Base-by-base conservation (phyloP, 208 protist species). In the Acanthamoeba culbertsoni region DNA sequence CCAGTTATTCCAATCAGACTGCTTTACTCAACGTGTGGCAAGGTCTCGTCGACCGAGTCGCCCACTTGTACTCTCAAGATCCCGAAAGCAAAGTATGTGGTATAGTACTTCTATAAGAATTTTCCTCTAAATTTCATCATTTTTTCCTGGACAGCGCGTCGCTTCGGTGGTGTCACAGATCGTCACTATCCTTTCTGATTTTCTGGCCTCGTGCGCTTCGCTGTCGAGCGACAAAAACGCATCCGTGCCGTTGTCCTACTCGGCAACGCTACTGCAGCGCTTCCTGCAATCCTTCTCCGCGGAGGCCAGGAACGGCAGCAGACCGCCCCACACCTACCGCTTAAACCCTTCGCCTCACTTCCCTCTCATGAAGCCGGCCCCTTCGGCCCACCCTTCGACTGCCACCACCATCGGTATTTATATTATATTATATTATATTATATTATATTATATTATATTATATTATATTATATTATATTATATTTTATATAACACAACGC, bases 221-320 rank as follows among this genome's bases (percentile, higher is more conserved):
- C 23, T 75, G 28, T 75, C 35, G 35, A 20, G 63, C 33, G 35
- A 75, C 31, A 75, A 75, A 35, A 35, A 75, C 33, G 63, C 63
- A 23, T n/a, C 63, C 1, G 1, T 79, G 40, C 68, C 68, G 68
- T 40, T 79, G 68, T 33, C 35, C 68, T 79, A 79, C 37, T 33
- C 37, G n/a, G 23, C 68, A 28, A 12, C 37, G 1, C 8, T 79
- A 20, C 68, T 79, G 37, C n/a, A 12, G 33, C 68, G 68, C 68
- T 79, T 79, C 68, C 68, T 79, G 26, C 68, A 46, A 28, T 33
- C 68, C 68, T 79, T 79, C 63, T 75, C 63, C 37, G 37, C 68
- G 31, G 59, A 7, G 6, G 7, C 63, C 63, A 6, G 59, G 59
- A 28, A 26, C 31, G 65, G 8, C 33, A 14, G 5, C 28, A 75